Evolutionary conservation across 805 yeast genomes (phyloP).

Genomic region (Starmerella potacharoeniae): DNA sequence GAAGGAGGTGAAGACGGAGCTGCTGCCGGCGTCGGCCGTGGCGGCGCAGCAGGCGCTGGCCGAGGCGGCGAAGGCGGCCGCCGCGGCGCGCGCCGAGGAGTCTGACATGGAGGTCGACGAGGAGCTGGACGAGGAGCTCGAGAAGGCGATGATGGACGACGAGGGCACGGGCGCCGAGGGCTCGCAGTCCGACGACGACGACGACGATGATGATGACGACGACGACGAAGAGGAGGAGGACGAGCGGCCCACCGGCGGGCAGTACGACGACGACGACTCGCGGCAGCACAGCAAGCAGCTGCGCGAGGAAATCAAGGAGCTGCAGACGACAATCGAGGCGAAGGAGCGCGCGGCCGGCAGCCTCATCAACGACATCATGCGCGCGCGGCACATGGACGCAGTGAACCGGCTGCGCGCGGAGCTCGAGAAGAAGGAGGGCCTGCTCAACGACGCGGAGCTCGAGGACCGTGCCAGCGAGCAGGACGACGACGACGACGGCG

Average conservation of each 20-base stretch:
- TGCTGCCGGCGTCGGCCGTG: conserved; percentile 39
- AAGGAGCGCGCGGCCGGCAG: conserved; percentile 65
- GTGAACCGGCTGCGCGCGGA: conserved; percentile 69
- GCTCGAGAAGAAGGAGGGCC: conserved; percentile 65
- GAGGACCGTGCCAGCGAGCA: conserved; percentile 22
- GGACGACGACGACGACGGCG: conserved; percentile 20
- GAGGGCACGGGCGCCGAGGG: conserved; percentile 18
- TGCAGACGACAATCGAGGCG: conserved; percentile 63
- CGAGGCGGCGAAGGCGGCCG: conserved; percentile 26
- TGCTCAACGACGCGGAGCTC: conserved; percentile 35
- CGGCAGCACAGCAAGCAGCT: conserved; percentile 59
- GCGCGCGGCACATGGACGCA: conserved; percentile 73
- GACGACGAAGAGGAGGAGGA: conserved; percentile 48
- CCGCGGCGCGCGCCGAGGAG: conserved; percentile 31
- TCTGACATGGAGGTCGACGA: conserved; percentile 29
- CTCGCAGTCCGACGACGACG: conserved; percentile 31
- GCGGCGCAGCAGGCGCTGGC: conserved; percentile 26
- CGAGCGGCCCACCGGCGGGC: conserved; percentile 41
- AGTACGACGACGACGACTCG: conserved; percentile 42
- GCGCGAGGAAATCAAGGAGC: conserved; percentile 74
- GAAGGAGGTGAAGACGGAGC: conserved; percentile 64
- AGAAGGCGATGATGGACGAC: conserved; percentile 27
- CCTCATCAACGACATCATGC: conserved; percentile 68
- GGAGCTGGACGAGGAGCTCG: conserved; percentile 26
- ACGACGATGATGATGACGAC: conserved; percentile 42